A percentile compares a stretch with the other conserved stretches of the same genome.
Conservation (phyloP, 441 rosid species). For the Breynia disticha region DNA sequence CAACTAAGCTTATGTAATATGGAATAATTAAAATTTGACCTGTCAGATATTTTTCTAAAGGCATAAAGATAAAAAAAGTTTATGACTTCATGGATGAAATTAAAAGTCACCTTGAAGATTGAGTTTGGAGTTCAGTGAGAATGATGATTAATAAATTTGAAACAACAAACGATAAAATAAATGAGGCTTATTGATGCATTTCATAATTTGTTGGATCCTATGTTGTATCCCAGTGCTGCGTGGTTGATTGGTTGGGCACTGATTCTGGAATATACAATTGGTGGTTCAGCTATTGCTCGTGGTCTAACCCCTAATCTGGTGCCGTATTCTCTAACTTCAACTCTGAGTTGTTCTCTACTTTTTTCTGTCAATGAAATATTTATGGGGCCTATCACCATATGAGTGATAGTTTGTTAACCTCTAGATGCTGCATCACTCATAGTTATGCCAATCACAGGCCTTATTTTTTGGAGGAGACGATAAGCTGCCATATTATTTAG, state of each 20-base stretch:
- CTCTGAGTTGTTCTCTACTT: slow-evolving; percentile 1
- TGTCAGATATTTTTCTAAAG: no score
- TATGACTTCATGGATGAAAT: no score
- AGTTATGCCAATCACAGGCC: slow-evolving; percentile 37
- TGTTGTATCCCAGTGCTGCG: slow-evolving; percentile 46
- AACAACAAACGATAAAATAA: background rate
- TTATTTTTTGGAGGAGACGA: slow-evolving; percentile 76
- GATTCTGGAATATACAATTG: slow-evolving; percentile 87
- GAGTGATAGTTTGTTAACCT: background rate
- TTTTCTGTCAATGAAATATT: no score
- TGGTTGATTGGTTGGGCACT: slow-evolving; percentile 97
- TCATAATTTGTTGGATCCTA: background rate
- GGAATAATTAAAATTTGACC: no score
- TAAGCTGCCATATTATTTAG: slow-evolving; percentile 57
- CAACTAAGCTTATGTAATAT: no score
- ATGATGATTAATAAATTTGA: background rate
- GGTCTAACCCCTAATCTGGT: slow-evolving; percentile 98
- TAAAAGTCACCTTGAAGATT: no score
- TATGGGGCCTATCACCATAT: no score
- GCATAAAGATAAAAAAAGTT: no score
- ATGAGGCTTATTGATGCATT: background rate
- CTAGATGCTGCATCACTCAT: background rate
- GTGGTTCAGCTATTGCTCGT: slow-evolving; percentile 93
- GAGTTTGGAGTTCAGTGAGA: no score
- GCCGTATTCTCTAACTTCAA: slow-evolving; percentile 3